phyloP scores from a whole-genome alignment of 331 rosid species.

The Pyracantha coccinea region DNA sequence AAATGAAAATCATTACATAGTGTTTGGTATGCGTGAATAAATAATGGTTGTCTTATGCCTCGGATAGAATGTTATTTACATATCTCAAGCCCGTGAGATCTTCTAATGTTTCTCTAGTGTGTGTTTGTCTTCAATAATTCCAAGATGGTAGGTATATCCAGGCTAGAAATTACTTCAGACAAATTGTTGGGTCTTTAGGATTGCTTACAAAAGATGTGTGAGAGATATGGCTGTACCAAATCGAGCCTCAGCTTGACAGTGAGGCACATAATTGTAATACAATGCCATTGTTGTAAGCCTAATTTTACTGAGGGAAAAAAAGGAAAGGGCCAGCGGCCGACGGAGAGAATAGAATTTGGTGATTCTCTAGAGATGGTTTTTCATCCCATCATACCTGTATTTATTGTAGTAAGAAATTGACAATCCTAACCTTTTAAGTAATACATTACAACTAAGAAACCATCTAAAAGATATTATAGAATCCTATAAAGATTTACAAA shows the following conservation, averaged over 20 bases:
- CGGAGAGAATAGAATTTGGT: no score
- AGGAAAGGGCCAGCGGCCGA: no score
- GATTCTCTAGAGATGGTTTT: no score
- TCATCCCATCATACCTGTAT: no score
- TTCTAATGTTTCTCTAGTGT: neutral
- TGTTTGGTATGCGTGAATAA: neutral
- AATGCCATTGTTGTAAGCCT: neutral
- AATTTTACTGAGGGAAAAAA: no score
- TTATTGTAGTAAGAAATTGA: no score
- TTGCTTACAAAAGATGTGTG: neutral
- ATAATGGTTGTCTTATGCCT: neutral
- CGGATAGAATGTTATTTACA: neutral
- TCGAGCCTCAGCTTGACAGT: neutral
- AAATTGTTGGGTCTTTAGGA: constrained; percentile 5
- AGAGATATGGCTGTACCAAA: neutral
- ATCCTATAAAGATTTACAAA: no score
- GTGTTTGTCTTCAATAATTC: no score
- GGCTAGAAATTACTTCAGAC: neutral
- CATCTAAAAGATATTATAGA: no score
- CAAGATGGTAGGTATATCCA: no score
- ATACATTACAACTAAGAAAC: no score
- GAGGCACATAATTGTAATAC: neutral
- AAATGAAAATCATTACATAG: neutral
- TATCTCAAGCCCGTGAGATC: neutral
- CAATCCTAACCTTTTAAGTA: no score